Base-by-base conservation (phyloP, 2,329 filamentous ascomycete genomes). In the Arachnopeziza araneosa region DNA sequence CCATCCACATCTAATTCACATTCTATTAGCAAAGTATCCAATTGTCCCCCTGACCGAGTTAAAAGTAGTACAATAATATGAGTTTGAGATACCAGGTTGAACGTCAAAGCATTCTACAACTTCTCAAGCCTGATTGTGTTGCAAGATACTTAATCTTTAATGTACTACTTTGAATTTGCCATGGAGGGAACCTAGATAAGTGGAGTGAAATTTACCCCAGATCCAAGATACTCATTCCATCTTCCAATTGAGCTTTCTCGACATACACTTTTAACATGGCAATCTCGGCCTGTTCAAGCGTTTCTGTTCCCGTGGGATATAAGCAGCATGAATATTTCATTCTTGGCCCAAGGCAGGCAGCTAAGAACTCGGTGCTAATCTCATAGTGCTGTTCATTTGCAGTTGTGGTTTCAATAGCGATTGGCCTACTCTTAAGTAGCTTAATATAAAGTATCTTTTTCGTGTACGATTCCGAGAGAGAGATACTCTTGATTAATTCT, bases 381-480 rank as follows among this genome's bases (percentile, higher is more conserved):
- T 90, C 87, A 69, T 90, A 90, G 73, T 90, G 87, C 77, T 90
- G 87, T 67, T 81, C 76, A 70, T 90, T 89, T 23, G 87, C 86
- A 1, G 79, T 75, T 2, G 78, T 79, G 0, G 86, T 88, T 71
- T 87, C 83, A 66, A 89, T 80, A n/a, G 87, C 87, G 63, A 90
- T 89, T 12, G 86, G 85, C 44, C 80, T 77, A 19, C 75, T 77
- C 22, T 83, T 79, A n/a, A 89, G 76, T 2, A 78, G 73, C 56
- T 82, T 76, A 12, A 90, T 78, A 69, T 86, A 89, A 24, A 75
- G 75, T 81, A 88, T 86, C 71, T 89, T 90, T 60, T 78, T 78
- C 60, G 79, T 77, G 61, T 82, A 82, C 19, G 78, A 79, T 24
- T 79, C 76, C 57, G 77, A 75, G 2, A 86, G 76, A 19, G 82